phyloP scores from a whole-genome alignment of 176 grass and related monocot species.

The Ensete glaucum region DNA sequence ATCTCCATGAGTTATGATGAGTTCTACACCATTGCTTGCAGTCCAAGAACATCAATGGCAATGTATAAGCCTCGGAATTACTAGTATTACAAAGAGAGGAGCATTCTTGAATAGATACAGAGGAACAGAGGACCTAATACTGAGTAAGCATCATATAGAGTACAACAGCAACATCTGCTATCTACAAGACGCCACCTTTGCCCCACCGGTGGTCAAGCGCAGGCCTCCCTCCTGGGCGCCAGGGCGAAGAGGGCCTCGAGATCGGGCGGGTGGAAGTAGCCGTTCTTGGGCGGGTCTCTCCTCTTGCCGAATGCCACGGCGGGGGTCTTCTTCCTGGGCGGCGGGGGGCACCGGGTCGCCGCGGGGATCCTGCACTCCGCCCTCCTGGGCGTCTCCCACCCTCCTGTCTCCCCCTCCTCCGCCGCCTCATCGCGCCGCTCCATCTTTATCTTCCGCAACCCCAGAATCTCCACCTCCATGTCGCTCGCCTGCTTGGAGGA shows the following conservation, averaged over 20 bases:
- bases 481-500: not conserved
- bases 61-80: not conserved
- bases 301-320: conserved; percentile 1
- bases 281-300: conserved; percentile 21
- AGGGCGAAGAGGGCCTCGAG: conserved; percentile 17
- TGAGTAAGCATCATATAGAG: not conserved
- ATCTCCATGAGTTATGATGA: too few species aligned
- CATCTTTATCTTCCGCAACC: not conserved
- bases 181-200: not conserved
- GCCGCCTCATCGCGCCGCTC: not conserved
- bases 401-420: conserved; percentile 21
- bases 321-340: conserved; percentile 50
- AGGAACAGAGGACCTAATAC: not conserved
- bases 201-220: not conserved
- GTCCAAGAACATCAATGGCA: not conserved
- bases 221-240: conserved; percentile 20
- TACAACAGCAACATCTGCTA: not conserved
- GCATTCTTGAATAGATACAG: not conserved
- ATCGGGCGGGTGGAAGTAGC: conserved; percentile 26
- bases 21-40: too few species aligned
- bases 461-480: not conserved
- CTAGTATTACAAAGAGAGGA: not conserved
- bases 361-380: conserved; percentile 54
- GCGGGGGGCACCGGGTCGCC: conserved; percentile 52
- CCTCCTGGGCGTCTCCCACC: conserved; percentile 84